A percentile compares a stretch with the other conserved stretches of the same genome.
These are phyloP conservation scores for Vanrija humicola DNA, from an alignment of 1,284 basidiomycete genomes.

Conservation along the genomic window DNA sequence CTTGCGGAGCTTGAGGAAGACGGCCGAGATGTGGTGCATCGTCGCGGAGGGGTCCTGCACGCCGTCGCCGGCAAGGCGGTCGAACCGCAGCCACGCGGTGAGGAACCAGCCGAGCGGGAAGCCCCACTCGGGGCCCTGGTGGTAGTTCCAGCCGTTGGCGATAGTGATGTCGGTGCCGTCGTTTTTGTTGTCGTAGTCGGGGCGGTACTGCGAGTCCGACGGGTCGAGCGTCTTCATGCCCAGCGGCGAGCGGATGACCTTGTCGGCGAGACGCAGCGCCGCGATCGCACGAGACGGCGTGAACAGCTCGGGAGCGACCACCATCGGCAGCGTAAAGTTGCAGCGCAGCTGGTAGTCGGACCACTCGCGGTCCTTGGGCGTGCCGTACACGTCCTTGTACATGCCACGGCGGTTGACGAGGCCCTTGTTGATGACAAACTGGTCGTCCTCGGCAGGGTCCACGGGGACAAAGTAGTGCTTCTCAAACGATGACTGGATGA, in stretches of 20 bases:
- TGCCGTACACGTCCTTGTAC: slow-evolving; percentile 96
- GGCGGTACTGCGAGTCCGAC: slow-evolving; percentile 75
- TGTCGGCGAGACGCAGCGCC: slow-evolving; percentile 71
- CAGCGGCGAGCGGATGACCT: slow-evolving; percentile 71
- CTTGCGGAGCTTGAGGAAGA: slow-evolving; percentile 63
- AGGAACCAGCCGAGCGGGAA: slow-evolving; percentile 95
- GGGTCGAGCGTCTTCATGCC: slow-evolving; percentile 94
- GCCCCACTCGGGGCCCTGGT: slow-evolving; percentile 71
- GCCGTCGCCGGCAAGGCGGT: slow-evolving; percentile 56
- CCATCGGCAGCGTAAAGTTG: slow-evolving; percentile 95
- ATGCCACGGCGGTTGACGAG: slow-evolving; percentile 88
- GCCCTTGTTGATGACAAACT: slow-evolving; percentile 66
- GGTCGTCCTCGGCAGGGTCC: slow-evolving; percentile 68
- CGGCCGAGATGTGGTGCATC: slow-evolving; percentile 70
- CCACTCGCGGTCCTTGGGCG: slow-evolving; percentile 80
- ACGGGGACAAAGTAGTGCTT: slow-evolving; percentile 81
- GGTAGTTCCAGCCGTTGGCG: slow-evolving; percentile 82
- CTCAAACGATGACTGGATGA: slow-evolving; percentile 85
- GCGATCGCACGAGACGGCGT: slow-evolving; percentile 70
- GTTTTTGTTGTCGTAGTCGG: slow-evolving; percentile 85
- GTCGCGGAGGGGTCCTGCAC: slow-evolving; percentile 60
- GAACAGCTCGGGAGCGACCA: slow-evolving; percentile 94
- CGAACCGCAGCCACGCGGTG: slow-evolving; percentile 84
- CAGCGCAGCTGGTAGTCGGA: slow-evolving; percentile 92
- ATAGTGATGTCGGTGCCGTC: slow-evolving; percentile 74